phyloP scores from a whole-genome alignment of 768 basidiomycete species.

The Suillus hirtellus region DNA sequence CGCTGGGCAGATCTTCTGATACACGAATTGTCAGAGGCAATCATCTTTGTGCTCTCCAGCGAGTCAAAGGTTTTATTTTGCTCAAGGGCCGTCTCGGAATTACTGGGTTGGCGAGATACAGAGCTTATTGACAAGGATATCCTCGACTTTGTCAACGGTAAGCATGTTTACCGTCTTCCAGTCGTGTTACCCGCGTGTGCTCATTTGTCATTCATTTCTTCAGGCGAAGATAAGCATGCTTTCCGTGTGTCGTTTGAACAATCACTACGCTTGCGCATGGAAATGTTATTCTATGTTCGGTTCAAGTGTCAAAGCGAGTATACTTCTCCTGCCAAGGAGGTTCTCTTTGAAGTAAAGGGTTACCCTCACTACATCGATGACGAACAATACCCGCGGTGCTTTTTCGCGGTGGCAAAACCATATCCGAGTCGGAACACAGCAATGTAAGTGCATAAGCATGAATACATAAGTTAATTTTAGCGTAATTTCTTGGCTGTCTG shows the following conservation, averaged over 20 bases:
- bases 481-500: background rate
- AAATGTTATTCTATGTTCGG: conserved; percentile 60
- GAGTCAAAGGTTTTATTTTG: conserved; percentile 67
- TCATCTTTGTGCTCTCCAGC: conserved; percentile 68
- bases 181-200: conserved; percentile 12
- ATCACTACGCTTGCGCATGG: conserved; percentile 47
- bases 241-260: conserved; percentile 53
- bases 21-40: conserved; percentile 72
- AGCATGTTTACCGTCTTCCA: conserved; percentile 21
- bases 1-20: conserved; percentile 83
- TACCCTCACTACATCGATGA: conserved; percentile 51
- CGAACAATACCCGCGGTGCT: conserved; percentile 49
- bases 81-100: conserved; percentile 62
- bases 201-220: conserved; percentile 9
- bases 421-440: conserved; percentile 74
- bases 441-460: conserved; percentile 45
- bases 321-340: conserved; percentile 38
- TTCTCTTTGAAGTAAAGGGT: conserved; percentile 73
- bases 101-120: conserved; percentile 75
- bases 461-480: conserved; percentile 7
- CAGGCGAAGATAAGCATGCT: conserved; percentile 57
- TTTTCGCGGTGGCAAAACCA: conserved; percentile 76
- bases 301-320: conserved; percentile 50
- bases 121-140: conserved; percentile 74
- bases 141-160: conserved; percentile 64